Conservation (phyloP, 1,284 basidiomycete genomes). For the Apiotrichum veenhuisii region DNA sequence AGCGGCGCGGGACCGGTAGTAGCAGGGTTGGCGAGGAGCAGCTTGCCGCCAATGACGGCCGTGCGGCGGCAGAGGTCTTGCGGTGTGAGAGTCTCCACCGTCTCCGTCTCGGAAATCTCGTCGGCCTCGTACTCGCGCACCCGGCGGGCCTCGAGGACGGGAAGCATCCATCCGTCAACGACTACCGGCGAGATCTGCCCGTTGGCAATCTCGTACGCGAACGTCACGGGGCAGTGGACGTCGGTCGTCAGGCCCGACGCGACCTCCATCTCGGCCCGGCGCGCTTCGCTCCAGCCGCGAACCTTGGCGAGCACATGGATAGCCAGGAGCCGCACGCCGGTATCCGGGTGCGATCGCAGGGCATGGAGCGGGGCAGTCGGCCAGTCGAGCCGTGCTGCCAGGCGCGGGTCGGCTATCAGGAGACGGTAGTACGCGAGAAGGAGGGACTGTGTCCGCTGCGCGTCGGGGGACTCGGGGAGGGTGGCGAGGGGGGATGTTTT, state of each 20-base stretch:
- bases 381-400: conserved; percentile 65
- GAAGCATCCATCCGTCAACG: conserved; percentile 74
- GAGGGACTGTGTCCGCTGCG: conserved; percentile 60
- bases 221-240: conserved; percentile 52
- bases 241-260: conserved; percentile 60
- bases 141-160: conserved; percentile 63
- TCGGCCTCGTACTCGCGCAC: conserved; percentile 41
- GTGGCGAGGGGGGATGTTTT: conserved; percentile 24
- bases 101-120: not conserved
- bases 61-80: conserved; percentile 55
- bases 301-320: conserved; percentile 72
- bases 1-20: conserved; percentile 53
- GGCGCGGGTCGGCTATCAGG: conserved; percentile 64
- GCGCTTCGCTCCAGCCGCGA: conserved; percentile 69
- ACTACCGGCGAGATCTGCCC: conserved; percentile 38
- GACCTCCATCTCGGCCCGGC: conserved; percentile 60
- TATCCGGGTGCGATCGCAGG: conserved; percentile 55
- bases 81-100: conserved; percentile 31
- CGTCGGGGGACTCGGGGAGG: conserved; percentile 42
- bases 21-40: conserved; percentile 25
- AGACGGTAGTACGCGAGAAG: conserved; percentile 78
- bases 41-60: conserved; percentile 21
- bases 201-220: conserved; percentile 22
- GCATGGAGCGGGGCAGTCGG: conserved; percentile 55
- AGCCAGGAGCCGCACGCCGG: conserved; percentile 64